A percentile compares a stretch with the other conserved stretches of the same genome.
Conservation (phyloP, 139 green algal genomes). For the Micractinium sp. region DNA sequence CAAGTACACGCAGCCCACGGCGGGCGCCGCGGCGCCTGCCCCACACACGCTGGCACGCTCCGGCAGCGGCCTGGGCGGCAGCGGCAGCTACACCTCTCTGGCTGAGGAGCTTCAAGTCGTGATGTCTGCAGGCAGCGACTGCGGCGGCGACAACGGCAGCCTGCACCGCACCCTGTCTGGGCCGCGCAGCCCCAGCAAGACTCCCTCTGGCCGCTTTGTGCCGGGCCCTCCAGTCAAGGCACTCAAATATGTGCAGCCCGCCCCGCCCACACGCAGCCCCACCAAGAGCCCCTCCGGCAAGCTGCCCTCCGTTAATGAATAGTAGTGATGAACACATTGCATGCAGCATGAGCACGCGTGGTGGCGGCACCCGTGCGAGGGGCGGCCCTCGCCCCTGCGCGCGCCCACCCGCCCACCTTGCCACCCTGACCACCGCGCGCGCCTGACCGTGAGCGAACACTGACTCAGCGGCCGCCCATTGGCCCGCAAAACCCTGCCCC, state of each 20-base stretch:
- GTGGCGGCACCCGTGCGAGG: too few relatives aligned
- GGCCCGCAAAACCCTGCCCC: too few relatives aligned
- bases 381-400: too few relatives aligned
- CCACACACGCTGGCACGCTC: neutral
- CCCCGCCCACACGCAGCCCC: neutral
- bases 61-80: neutral
- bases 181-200: neutral
- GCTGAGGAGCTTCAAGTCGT: neutral
- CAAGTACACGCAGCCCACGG: neutral
- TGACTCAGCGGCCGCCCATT: too few relatives aligned
- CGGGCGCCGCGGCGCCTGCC: neutral
- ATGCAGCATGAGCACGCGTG: too few relatives aligned
- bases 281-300: neutral
- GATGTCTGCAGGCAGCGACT: neutral
- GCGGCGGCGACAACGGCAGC: neutral
- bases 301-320: neutral
- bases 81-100: neutral
- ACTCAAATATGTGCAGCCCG: neutral
- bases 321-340: neutral
- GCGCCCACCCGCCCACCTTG: too few relatives aligned
- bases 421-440: too few relatives aligned
- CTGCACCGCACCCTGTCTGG: slow-evolving; percentile 7
- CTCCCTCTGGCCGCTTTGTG: neutral
- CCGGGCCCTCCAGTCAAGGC: neutral
- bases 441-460: too few relatives aligned